Evolutionary conservation across 2,329 filamentous ascomycete genomes (phyloP).

Genomic region (Neopestalotiopsis sp.): DNA sequence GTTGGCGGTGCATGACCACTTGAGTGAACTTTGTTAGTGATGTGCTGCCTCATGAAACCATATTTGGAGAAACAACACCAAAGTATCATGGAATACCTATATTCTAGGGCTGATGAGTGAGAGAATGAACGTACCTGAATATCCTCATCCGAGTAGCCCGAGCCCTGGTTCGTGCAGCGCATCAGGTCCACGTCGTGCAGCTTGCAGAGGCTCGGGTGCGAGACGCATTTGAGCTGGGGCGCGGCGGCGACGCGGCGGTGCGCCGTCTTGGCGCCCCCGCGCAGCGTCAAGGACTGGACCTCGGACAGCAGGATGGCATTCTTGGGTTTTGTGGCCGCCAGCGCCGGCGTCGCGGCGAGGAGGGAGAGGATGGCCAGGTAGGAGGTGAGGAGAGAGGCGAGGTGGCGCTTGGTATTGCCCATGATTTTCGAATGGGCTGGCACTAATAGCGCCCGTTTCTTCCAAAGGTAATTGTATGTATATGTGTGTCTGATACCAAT

Average conservation of each 20-base stretch:
- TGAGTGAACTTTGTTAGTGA: background rate
- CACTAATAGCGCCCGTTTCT: background rate
- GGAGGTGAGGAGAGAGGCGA: background rate
- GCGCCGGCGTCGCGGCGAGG: conserved; percentile 28
- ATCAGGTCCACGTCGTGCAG: conserved; percentile 80
- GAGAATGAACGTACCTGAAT: conserved; percentile 66
- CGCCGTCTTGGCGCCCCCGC: conserved; percentile 68
- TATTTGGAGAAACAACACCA: too few species aligned
- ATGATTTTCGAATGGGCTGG: background rate
- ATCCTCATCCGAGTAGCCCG: conserved; percentile 79
- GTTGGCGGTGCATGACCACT: conserved; percentile 79
- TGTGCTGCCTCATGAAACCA: background rate
- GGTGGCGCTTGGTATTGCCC: background rate
- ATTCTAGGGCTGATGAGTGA: too few species aligned
- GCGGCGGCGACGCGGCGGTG: conserved; percentile 78
- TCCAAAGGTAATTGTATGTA: background rate
- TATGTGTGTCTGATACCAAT: background rate
- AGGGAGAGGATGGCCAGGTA: conserved; percentile 23
- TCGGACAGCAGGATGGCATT: conserved; percentile 63
- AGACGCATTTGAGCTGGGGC: conserved; percentile 80
- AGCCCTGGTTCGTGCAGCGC: conserved; percentile 87
- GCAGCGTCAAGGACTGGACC: conserved; percentile 81
- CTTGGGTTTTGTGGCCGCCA: conserved; percentile 40
- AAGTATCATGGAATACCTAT: too few species aligned
- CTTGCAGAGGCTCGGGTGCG: conserved; percentile 66